Evolutionary conservation across 1,139 yeast species (phyloP), one percentile per base, ranked within the genome.

Genomic region (Pichia sp.): DNA sequence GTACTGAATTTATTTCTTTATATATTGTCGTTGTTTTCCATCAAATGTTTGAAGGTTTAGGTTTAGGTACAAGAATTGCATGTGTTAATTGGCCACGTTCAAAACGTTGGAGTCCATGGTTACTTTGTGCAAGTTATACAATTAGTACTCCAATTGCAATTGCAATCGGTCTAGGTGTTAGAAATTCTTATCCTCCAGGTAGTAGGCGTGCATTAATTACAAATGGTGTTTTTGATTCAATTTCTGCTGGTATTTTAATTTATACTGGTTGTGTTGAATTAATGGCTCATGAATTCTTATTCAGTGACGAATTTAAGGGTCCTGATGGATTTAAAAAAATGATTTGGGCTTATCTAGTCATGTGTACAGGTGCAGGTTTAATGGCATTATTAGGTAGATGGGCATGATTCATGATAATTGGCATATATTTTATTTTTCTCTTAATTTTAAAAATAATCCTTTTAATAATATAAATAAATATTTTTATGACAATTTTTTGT

Each of bases 31-130:
- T 89, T 47, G 82, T 85, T 2, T 88, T 89, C 76, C 97, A 89
- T 68, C 96, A 89, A 68, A 76, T 85, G 74, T 89, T 89, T 66
- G 97, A 89, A 72, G 97, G 97, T 48, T 72, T 89, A 49, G 97
- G 96, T 58, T 74, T 89, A 58, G 96, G 97, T 45, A 78, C 95
- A 9, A 77, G 96, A 64, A 75, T 89, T 49, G 88, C 96, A 1
- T 73, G 77, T 32, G 79, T 86, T 3, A 70, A 74, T 28, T 86
- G 92, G 88, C 85, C 86, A 34, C 64, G 66, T 34, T 54, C 66
- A 7, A 50, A 53, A 42, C 50, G 55, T 29, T 53, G 46, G 42
- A 57, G 60, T 3, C 64, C 64, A 11, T 60, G 62, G 61, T 18
- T 53, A 5, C 44, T 60, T 9, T 56, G 62, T 42, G 29, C 50